Conservation (phyloP, 768 basidiomycete genomes). For the Boletus edulis region DNA sequence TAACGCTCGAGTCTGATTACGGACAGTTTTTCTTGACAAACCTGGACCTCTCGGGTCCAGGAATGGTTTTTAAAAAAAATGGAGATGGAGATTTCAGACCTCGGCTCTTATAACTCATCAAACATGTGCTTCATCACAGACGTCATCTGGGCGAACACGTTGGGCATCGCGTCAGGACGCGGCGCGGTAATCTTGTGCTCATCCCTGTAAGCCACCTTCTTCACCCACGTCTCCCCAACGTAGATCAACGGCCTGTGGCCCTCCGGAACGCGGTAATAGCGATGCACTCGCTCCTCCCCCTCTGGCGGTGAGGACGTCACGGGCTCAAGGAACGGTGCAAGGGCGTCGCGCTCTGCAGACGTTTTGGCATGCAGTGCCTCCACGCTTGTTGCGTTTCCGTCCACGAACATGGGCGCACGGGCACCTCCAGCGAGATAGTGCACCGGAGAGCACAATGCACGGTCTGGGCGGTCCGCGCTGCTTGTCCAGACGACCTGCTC, state of each 20-base stretch:
- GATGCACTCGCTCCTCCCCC: background rate
- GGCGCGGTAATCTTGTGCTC: background rate
- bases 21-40: too few species aligned
- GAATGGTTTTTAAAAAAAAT: too few species aligned
- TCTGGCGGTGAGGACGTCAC: background rate
- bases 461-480: too few species aligned
- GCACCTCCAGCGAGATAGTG: background rate
- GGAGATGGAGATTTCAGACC: too few species aligned
- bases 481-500: background rate
- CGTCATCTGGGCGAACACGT: background rate
- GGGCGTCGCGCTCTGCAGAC: background rate
- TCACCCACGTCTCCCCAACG: conserved; percentile 4
- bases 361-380: background rate
- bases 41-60: too few species aligned
- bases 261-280: background rate
- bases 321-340: background rate
- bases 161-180: background rate
- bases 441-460: background rate
- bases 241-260: background rate
- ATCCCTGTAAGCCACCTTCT: background rate
- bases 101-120: background rate
- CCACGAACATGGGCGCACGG: background rate
- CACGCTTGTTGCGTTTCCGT: background rate
- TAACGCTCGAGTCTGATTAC: too few species aligned
- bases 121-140: background rate